phyloP scores from a whole-genome alignment of 2,329 filamentous ascomycete genomes.

The Aspergillus niger region DNA sequence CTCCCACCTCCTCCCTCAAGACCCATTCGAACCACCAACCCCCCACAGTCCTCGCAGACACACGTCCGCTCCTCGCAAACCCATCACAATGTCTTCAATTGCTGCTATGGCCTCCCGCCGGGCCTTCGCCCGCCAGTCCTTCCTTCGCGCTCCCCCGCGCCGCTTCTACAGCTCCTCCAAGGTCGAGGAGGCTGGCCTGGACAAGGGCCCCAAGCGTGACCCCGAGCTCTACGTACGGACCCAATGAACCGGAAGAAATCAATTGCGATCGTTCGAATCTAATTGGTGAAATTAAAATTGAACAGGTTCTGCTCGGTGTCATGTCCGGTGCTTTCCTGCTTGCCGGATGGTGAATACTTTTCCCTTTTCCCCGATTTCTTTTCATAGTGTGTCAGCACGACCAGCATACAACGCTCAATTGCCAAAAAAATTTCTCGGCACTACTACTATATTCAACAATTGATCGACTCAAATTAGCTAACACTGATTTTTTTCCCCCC shows the following conservation, averaged over 20 bases:
- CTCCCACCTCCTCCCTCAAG: constrained; percentile 29
- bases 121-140: constrained; percentile 43
- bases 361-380: constrained; percentile 13
- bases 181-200: constrained; percentile 55
- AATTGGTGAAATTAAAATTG: constrained; percentile 18
- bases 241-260: constrained; percentile 11
- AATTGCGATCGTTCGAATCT: constrained; percentile 13
- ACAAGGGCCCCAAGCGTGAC: constrained; percentile 67
- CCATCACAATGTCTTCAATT: constrained; percentile 45
- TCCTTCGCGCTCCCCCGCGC: constrained; percentile 45
- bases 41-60: constrained; percentile 22
- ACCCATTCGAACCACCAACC: constrained; percentile 10
- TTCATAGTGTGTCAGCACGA: constrained; percentile 12
- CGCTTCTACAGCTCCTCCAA: constrained; percentile 42
- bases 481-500: constrained; percentile 60
- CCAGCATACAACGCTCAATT: constrained; percentile 3
- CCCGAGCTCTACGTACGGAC: constrained; percentile 71
- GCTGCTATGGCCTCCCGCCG: constrained; percentile 45
- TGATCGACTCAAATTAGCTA: not conserved
- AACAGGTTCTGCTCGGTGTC: constrained; percentile 82
- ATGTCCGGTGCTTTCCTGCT: constrained; percentile 87
- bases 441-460: not conserved
- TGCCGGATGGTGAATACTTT: constrained; percentile 67
- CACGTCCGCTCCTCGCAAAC: constrained; percentile 18
- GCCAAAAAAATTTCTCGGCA: constrained; percentile 13